A percentile compares a stretch with the other conserved stretches of the same genome.
phyloP scores from a whole-genome alignment of 352 stramenopile species.

The Phytophthora quininea region DNA sequence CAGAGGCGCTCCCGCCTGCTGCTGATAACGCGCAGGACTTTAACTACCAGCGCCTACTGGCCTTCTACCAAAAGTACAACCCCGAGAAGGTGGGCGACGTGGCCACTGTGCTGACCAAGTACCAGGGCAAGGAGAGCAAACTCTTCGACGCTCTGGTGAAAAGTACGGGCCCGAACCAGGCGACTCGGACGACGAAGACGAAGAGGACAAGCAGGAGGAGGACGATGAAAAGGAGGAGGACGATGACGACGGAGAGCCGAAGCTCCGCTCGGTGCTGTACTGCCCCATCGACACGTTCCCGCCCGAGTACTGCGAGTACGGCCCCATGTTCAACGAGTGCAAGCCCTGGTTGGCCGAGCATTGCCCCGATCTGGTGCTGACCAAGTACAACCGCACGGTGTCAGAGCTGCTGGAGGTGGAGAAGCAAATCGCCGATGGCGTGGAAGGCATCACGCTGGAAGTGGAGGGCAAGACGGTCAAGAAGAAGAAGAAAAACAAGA shows the following conservation, averaged over 20 bases:
- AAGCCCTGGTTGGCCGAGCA: conserved; percentile 83
- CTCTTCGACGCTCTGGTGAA: conserved; percentile 82
- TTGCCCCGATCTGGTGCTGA: conserved; percentile 70
- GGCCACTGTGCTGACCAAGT: conserved; percentile 67
- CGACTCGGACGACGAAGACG: conserved; percentile 73
- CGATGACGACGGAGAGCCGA: conserved; percentile 41
- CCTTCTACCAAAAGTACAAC: conserved; percentile 89
- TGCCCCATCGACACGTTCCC: conserved; percentile 86
- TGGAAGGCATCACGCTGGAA: conserved; percentile 79
- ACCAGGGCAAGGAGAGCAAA: conserved; percentile 82
- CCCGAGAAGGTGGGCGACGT: conserved; percentile 79
- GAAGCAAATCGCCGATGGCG: conserved; percentile 77
- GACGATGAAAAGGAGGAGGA: conserved; percentile 55
- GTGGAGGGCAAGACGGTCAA: conserved; percentile 73
- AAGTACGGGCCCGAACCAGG: conserved; percentile 86
- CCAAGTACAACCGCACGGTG: conserved; percentile 88
- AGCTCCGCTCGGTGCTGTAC: conserved; percentile 74
- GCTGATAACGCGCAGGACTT: conserved; percentile 45
- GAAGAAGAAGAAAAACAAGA: conserved; percentile 88
- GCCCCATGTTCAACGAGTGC: conserved; percentile 84
- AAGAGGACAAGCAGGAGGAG: conserved; percentile 53
- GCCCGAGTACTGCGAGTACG: conserved; percentile 88
- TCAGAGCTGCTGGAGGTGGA: conserved; percentile 76
- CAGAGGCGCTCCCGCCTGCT: conserved; percentile 17
- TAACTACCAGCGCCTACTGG: conserved; percentile 68